A percentile compares a stretch with the other conserved stretches of the same genome.
Conservation (phyloP, 345 rosid genomes). For the Citrus sinensis region DNA sequence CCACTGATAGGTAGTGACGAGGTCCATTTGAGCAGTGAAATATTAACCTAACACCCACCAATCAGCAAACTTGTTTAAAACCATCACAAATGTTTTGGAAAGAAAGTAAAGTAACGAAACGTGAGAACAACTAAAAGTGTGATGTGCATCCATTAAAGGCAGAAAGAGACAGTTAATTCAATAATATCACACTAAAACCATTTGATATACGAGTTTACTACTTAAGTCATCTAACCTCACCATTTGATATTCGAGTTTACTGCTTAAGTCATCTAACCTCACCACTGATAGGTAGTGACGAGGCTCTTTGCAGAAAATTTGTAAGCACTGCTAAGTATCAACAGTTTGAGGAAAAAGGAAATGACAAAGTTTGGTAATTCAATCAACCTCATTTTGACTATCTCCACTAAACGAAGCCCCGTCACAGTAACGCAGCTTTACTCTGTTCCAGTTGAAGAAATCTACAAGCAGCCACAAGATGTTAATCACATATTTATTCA, state of each 20-base stretch:
- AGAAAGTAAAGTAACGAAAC: background rate
- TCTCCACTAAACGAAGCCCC: slow-evolving; percentile 90
- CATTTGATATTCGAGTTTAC: background rate
- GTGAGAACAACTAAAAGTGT: background rate
- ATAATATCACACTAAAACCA: background rate
- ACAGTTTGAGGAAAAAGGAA: background rate
- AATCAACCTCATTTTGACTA: slow-evolving; percentile 58
- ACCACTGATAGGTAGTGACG: background rate
- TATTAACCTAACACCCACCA: background rate
- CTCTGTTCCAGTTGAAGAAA: slow-evolving; percentile 92
- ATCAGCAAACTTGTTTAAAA: background rate
- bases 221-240: background rate
- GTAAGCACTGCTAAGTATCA: background rate
- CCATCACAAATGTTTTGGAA: background rate
- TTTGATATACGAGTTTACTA: background rate
- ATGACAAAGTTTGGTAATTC: background rate
- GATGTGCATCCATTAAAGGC: background rate
- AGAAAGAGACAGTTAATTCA: background rate
- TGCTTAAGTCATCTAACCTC: background rate
- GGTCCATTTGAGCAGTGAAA: background rate
- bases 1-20: too few species aligned
- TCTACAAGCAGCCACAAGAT: slow-evolving; percentile 37
- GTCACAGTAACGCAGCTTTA: slow-evolving; percentile 85
- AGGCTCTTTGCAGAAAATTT: background rate
- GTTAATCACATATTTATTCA: background rate